Base-by-base conservation (phyloP, 495 filamentous ascomycete genomes). In the Penicillium maclennaniae region DNA sequence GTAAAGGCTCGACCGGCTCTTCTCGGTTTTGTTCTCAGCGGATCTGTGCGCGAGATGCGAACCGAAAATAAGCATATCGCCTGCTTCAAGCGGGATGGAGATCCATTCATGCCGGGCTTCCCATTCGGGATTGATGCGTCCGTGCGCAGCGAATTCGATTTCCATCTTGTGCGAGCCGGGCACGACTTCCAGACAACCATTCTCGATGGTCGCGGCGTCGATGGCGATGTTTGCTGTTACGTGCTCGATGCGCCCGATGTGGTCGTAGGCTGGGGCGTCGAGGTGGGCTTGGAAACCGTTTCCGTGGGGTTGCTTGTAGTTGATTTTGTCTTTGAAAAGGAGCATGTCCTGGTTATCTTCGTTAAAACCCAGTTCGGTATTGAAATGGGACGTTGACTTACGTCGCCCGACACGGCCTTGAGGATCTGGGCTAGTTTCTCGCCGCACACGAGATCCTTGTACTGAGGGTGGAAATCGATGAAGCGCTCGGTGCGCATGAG, bases 251-350 rank as follows among this genome's bases (percentile, higher is more conserved):
- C 66, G 56, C 14, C 69, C 69, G 47, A 75, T 72, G 49, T 77
- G 73, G 31, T 69, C 67, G 47, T 77, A 77, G 7, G 73, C 73
- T 1, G 69, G 66, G 17, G 71, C 70, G 50, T 77, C 73, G 6
- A 77, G 61, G 45, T 77, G 72, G 12, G 73, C 69, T 20, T 63
- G 51, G 60, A 73, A 77, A 14, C 71, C 72, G 34, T 72, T 70
- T 28, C 65, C 65, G 8, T 60, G 55, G 19, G 69, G 60, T 39
- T 69, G 65, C 45, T 73, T 73, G 54, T 73, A 71, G 59, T 73
- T 75, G 56, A 74, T 78, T 59, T 78, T 76, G 45, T 78, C 74
- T 46, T 78, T 76, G 65, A 77, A 77, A 9, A 77, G 66, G 21
- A 70, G 45, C 70, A 75, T 75, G 12, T 70, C 67, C 56, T 76